These are phyloP conservation scores for Rhynchospora breviuscula DNA, from an alignment of 176 grass and related monocot genomes.

Conservation along the genomic window DNA sequence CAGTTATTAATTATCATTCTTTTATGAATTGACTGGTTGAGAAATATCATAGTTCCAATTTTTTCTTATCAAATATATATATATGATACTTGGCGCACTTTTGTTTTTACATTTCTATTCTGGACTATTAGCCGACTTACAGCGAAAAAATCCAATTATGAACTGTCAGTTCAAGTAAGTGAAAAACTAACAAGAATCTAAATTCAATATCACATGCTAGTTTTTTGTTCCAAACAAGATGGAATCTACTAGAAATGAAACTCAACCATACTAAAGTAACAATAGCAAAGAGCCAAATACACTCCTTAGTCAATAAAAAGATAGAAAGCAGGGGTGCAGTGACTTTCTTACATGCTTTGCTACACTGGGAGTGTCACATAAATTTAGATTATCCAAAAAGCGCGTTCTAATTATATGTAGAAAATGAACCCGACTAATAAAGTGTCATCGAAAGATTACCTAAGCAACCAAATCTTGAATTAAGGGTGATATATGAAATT, in stretches of 20 bases:
- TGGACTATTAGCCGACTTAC: too few species aligned
- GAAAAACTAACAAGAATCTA: too few species aligned
- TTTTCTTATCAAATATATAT: neutral
- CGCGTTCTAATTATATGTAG: neutral
- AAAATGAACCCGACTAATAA: neutral
- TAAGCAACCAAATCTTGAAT: constrained; percentile 15
- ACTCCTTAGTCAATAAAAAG: too few species aligned
- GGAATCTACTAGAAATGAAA: too few species aligned
- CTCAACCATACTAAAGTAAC: too few species aligned
- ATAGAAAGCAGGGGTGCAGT: neutral
- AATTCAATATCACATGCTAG: too few species aligned
- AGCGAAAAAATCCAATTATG: too few species aligned
- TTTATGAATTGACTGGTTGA: neutral
- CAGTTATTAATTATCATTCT: neutral
- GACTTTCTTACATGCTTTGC: neutral
- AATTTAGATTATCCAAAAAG: neutral
- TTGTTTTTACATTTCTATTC: too few species aligned
- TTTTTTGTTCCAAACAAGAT: too few species aligned
- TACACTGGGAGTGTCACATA: neutral
- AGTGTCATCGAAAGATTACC: constrained; percentile 12
- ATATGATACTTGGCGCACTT: too few species aligned
- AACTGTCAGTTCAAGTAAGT: too few species aligned
- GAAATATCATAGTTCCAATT: neutral
- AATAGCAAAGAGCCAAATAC: too few species aligned
- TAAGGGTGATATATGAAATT: neutral